Base-by-base conservation (phyloP, 169 alveolate species). In the Theileria parva region DNA sequence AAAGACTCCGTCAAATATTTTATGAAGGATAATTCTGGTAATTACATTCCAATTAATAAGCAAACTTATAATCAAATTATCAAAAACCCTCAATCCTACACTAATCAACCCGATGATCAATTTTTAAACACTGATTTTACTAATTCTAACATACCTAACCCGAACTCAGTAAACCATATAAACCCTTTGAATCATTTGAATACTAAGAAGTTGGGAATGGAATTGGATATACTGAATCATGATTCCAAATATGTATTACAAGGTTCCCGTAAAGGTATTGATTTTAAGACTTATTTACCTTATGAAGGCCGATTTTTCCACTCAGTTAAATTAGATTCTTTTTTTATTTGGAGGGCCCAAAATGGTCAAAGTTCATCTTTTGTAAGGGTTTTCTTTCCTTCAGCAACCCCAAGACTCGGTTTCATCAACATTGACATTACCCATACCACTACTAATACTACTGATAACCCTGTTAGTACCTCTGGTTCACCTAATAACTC, bases 361-460 rank as follows among this genome's bases (percentile, higher is more conserved):
- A 19, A 57, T 19, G 66, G 66, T 25, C 37, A 57, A 25, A 57
- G 66, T n/a, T 57, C 37, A 11, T 8, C 28, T 25, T 57, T 57
- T 25, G 66, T 57, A 25, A 57, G 66, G 34, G 66, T 57, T 25
- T 57, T 57, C 66, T 57, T 57, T 25, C 66, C 66, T n/a, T 57
- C 32, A 11, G 66, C 30, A 19, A 21, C 66, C 0, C 66, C 66
- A 8, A 25, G 34, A 19, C 32, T 57, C 37, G 66, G 66, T 3
- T 25, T 57, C 13, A 11, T 57, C 37, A 57, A 25, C 5, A 25
- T 57, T 11, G 8, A 21, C 66, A 8, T 21, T 32, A 32, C 37
- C 66, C 2, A 57, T n/a, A 4, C 66, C 66, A 13, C 66, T 8
- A 25, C 37, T 25, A n/a, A 57, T 8, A 44, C 12, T 44, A 44